Conservation (phyloP, 169 alveolate genomes). For the Eimeria sp. region DNA sequence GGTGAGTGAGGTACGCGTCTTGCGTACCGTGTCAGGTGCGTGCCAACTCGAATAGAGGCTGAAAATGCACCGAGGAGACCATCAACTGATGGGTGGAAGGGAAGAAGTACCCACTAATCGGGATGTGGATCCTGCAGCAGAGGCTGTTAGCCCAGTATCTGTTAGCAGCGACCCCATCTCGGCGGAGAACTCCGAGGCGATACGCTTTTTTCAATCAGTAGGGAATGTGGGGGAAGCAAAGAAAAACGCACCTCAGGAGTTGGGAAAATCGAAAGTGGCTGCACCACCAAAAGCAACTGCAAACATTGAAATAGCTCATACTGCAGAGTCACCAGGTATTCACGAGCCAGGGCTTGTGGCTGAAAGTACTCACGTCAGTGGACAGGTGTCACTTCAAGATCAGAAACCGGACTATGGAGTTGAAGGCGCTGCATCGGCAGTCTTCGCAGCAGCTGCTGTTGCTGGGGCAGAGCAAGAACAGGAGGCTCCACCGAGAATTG, state of each 20-base stretch:
- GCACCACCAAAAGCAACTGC: not conserved
- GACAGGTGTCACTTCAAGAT: not conserved
- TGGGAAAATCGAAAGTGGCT: no score
- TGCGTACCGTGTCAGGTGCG: not conserved
- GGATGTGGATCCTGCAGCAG: not conserved
- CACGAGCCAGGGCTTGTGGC: not conserved
- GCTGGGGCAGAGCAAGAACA: not conserved
- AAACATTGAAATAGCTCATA: not conserved
- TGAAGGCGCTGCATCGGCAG: conserved; percentile 40
- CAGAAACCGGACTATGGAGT: not conserved
- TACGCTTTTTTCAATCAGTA: not conserved
- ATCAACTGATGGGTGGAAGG: not conserved
- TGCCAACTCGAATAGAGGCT: not conserved
- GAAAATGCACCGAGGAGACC: not conserved
- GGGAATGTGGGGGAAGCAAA: not conserved
- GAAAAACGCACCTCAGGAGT: not conserved
- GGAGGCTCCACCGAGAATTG: not conserved
- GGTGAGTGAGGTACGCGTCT: not conserved
- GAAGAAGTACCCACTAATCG: not conserved
- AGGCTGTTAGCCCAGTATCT: not conserved
- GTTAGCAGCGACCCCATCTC: not conserved
- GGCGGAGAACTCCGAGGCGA: not conserved
- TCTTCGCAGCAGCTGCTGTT: conserved; percentile 37
- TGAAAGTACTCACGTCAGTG: no score
- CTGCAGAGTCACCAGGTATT: not conserved